Evolutionary conservation across 352 stramenopile species (phyloP).

Genomic region (Globisporangium polare): DNA sequence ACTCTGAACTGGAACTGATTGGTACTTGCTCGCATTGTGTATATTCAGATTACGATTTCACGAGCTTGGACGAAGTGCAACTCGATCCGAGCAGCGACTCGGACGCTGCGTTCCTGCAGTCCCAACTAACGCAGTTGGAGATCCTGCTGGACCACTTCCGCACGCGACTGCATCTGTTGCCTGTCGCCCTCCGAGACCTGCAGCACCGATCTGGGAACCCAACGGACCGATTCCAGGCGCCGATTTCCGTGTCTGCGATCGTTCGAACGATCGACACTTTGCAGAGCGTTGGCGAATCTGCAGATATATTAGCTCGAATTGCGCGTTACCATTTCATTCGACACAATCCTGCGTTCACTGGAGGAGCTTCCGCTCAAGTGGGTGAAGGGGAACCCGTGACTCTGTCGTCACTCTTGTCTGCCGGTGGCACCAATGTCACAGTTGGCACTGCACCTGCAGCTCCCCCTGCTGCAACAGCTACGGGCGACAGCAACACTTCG

Average conservation of each 20-base stretch:
- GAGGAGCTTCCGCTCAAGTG: constrained; percentile 1
- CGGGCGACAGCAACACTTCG: neutral
- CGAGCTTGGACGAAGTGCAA: constrained; percentile 9
- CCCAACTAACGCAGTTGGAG: constrained; percentile 47
- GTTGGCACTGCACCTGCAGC: neutral
- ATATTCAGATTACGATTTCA: constrained; percentile 20
- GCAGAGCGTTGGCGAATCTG: constrained; percentile 49
- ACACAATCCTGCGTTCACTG: constrained; percentile 19
- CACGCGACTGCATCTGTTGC: constrained; percentile 40
- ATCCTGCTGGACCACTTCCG: constrained; percentile 45
- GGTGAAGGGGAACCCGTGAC: constrained; percentile 6
- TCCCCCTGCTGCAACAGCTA: neutral
- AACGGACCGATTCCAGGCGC: neutral
- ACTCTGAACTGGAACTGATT: neutral
- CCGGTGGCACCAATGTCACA: neutral
- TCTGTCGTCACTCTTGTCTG: neutral
- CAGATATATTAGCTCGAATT: constrained; percentile 43
- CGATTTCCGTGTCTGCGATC: constrained; percentile 17
- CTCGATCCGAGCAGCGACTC: constrained; percentile 13
- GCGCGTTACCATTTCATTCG: constrained; percentile 49
- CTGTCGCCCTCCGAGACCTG: constrained; percentile 39
- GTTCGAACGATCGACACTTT: constrained; percentile 50
- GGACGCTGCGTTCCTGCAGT: constrained; percentile 34
- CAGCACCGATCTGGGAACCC: constrained; percentile 6
- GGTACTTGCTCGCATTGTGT: neutral